Conservation (phyloP, 2,329 filamentous ascomycete species). For the Talaromyces sp. region DNA sequence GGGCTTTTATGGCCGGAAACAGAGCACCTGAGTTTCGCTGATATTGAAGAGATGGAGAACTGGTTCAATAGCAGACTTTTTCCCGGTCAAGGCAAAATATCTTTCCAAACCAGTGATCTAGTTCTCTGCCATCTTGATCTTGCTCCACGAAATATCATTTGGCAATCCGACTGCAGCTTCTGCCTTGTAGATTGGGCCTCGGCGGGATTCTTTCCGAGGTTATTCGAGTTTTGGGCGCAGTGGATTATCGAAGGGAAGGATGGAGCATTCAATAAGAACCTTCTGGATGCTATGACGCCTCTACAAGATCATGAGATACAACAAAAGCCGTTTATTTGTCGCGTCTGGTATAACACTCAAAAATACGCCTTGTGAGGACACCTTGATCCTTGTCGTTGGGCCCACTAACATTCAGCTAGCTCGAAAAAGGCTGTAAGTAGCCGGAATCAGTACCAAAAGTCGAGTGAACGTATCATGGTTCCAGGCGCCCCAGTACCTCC, state of each 20-base stretch:
- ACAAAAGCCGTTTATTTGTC: slow-evolving; percentile 5
- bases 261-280: slow-evolving; percentile 5
- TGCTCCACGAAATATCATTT: slow-evolving; percentile 23
- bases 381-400: too few relatives aligned
- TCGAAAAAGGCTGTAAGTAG: too few relatives aligned
- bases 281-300: slow-evolving; percentile 7
- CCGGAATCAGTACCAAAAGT: too few relatives aligned
- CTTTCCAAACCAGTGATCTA: neutral
- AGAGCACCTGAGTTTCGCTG: neutral
- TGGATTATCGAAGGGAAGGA: slow-evolving; percentile 15
- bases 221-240: slow-evolving; percentile 24
- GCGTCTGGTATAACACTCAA: slow-evolving; percentile 13
- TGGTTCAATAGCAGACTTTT: slow-evolving; percentile 7
- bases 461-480: too few relatives aligned
- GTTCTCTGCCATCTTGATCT: slow-evolving; percentile 17
- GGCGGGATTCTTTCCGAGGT: slow-evolving; percentile 24
- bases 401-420: too few relatives aligned
- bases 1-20: neutral
- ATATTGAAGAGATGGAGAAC: neutral
- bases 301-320: slow-evolving; percentile 9
- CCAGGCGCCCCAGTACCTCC: too few relatives aligned
- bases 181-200: slow-evolving; percentile 27
- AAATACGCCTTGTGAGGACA: slow-evolving; percentile 15
- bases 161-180: slow-evolving; percentile 21
- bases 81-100: slow-evolving; percentile 7